A percentile compares a stretch with the other conserved stretches of the same genome.
phyloP scores from a whole-genome alignment of 2,329 filamentous ascomycete genomes.

The Trichophyton benhamiae region DNA sequence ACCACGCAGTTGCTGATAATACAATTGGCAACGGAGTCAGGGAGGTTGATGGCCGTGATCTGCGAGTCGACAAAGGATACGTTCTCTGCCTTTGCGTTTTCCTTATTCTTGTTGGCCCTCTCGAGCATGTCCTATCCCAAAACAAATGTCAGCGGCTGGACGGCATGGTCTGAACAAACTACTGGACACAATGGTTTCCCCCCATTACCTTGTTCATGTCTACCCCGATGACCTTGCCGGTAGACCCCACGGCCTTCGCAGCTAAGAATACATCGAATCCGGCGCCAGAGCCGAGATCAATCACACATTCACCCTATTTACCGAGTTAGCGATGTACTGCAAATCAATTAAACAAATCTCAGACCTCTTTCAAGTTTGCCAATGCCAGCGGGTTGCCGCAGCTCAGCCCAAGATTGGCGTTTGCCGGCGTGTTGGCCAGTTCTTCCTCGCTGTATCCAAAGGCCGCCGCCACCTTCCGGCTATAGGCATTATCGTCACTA shows the following conservation, averaged over 20 bases:
- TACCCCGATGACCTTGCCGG: conserved; percentile 43
- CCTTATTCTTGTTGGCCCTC: conserved; percentile 37
- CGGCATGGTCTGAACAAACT: too few relatives aligned
- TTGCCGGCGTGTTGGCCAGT: conserved; percentile 35
- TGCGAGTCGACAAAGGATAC: conserved; percentile 39
- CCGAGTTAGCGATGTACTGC: background rate
- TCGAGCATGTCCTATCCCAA: conserved; percentile 44
- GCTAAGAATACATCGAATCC: conserved; percentile 49
- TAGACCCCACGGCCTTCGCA: conserved; percentile 37
- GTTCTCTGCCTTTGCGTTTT: conserved; percentile 31
- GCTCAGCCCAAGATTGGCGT: conserved; percentile 42
- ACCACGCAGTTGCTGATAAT: conserved; percentile 54
- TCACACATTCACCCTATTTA: conserved; percentile 42
- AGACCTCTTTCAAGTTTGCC: conserved; percentile 36
- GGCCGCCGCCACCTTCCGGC: conserved; percentile 36
- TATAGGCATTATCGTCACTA: conserved; percentile 26
- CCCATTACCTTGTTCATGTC: conserved; percentile 46
- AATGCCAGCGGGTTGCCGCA: conserved; percentile 44
- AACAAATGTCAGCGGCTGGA: background rate
- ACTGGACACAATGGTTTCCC: too few relatives aligned
- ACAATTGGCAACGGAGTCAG: conserved; percentile 36
- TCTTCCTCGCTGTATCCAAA: conserved; percentile 44
- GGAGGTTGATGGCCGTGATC: conserved; percentile 42
- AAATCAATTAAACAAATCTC: background rate
- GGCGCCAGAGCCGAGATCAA: conserved; percentile 47